A percentile compares a stretch with the other conserved stretches of the same genome.
These are phyloP conservation scores for Ustilago bromivora DNA, from an alignment of 1,284 basidiomycete species.

Conservation along the genomic window DNA sequence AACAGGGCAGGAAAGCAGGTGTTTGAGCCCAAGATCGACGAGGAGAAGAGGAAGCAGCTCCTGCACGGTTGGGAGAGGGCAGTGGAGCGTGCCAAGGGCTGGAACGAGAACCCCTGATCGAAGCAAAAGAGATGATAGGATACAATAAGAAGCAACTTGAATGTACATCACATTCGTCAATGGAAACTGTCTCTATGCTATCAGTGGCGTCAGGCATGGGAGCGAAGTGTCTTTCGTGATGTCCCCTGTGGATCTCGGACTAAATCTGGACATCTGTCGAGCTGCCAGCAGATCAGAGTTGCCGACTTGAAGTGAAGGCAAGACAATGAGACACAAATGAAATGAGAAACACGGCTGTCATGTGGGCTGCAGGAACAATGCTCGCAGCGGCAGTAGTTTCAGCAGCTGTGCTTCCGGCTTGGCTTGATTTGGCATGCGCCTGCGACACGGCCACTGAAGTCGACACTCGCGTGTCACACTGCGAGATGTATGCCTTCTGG, in stretches of 20 bases:
- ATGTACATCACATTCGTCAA: background rate
- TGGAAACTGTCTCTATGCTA: conserved; percentile 5
- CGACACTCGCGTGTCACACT: background rate
- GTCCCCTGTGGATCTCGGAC: background rate
- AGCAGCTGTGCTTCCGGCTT: background rate
- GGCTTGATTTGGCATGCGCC: background rate
- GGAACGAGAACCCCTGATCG: conserved; percentile 54
- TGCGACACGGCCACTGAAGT: background rate
- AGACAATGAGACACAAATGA: background rate
- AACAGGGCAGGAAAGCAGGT: conserved; percentile 84
- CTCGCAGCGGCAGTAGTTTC: background rate
- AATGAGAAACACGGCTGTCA: background rate
- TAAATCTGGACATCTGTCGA: background rate
- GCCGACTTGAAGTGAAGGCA: background rate
- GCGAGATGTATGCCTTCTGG: background rate
- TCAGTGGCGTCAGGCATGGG: too few species aligned
- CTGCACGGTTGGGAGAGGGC: conserved; percentile 64
- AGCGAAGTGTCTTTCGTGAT: background rate
- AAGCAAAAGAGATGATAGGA: background rate
- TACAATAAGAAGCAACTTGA: background rate
- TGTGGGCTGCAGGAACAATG: background rate
- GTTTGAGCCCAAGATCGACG: conserved; percentile 77
- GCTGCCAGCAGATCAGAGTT: background rate
- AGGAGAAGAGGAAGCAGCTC: conserved; percentile 70
- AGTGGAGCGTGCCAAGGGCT: conserved; percentile 58